phyloP scores from a whole-genome alignment of 2,329 filamentous ascomycete genomes.

The Cercospora sp. region DNA sequence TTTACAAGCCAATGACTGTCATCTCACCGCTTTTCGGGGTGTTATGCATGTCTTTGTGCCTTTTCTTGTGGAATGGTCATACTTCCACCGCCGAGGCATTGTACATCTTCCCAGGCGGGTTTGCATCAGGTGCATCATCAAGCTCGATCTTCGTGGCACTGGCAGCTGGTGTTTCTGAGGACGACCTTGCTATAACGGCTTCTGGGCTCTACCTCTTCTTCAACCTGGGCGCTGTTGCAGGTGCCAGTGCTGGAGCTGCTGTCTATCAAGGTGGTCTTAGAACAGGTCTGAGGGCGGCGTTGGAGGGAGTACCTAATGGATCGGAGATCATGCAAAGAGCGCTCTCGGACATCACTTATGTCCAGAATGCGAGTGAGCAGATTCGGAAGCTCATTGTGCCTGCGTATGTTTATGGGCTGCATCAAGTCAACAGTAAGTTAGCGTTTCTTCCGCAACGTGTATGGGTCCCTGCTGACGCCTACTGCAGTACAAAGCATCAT shows the following conservation, averaged over 20 bases:
- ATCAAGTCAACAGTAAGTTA: conserved; percentile 32
- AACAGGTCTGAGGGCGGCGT: conserved; percentile 34
- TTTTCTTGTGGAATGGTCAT: conserved; percentile 60
- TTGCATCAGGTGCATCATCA: conserved; percentile 52
- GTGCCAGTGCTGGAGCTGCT: conserved; percentile 43
- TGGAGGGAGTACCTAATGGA: conserved; percentile 37
- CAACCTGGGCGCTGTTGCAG: conserved; percentile 47
- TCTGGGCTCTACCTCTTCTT: conserved; percentile 50
- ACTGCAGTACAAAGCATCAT: conserved; percentile 17
- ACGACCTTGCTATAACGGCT: conserved; percentile 53
- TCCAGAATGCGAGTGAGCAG: conserved; percentile 31
- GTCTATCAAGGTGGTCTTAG: conserved; percentile 42
- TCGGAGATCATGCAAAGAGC: conserved; percentile 45
- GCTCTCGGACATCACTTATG: conserved; percentile 44
- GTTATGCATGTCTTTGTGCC: conserved; percentile 54
- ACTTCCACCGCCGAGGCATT: conserved; percentile 51
- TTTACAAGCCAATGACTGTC: conserved; percentile 58
- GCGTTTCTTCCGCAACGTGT: no score
- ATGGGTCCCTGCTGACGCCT: background rate
- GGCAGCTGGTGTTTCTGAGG: conserved; percentile 47
- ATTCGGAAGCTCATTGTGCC: conserved; percentile 30
- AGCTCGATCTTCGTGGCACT: conserved; percentile 54
- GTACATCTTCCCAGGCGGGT: conserved; percentile 48
- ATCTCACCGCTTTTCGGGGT: conserved; percentile 54
- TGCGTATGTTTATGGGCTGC: conserved; percentile 31